Evolutionary conservation across 306 rosid species (phyloP), one percentile per base, ranked within the genome.

Genomic region (Astragalus glycyphyllos): DNA sequence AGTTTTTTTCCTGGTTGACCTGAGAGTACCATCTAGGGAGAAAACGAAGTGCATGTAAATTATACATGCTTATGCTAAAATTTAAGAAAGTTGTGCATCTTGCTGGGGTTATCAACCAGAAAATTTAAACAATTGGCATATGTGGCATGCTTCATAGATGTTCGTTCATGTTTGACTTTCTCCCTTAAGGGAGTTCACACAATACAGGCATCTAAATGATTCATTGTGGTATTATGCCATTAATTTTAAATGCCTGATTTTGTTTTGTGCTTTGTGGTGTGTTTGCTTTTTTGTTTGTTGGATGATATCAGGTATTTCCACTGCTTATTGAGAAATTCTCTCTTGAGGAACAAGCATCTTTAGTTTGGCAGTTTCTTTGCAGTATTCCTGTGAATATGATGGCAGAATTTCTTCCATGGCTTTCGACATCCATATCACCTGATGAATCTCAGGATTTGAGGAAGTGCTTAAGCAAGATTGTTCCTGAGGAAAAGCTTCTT

Each of bases 281-380:
- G 51, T 57, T 48, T 68, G 31, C 45, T 59, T 58, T 65, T 49
- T 41, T 62, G 63, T 66, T 66, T 53, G 48, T 58, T 51, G 80
- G 71, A 69, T 72, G 55, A 37, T 78, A 82, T 68, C 83, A 95
- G 99, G 99, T 95, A 48, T 86, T 95, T 80, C 99, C 97, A 4
- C 80, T 95, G 87, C 91, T 95, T 68, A 75, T 87, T 56, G 96
- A 95, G 84, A 95, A 95, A 79, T 95, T 95, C 84, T 84, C 96
- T 4, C 75, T 86, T 4, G 96, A 89, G 78, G 99, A 91, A 71
- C 99, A 91, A 70, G 92, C 99, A 49, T 89, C 96, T 71, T 78
- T 95, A 51, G 96, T 95, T 59, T 95, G 98, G 97, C 99, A 89
- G 82, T 95, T 95, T 83, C 82, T 95, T 60, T 95, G 99, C 84